Conservation (phyloP, 495 filamentous ascomycete species). For the Hypoxylon perforatum region DNA sequence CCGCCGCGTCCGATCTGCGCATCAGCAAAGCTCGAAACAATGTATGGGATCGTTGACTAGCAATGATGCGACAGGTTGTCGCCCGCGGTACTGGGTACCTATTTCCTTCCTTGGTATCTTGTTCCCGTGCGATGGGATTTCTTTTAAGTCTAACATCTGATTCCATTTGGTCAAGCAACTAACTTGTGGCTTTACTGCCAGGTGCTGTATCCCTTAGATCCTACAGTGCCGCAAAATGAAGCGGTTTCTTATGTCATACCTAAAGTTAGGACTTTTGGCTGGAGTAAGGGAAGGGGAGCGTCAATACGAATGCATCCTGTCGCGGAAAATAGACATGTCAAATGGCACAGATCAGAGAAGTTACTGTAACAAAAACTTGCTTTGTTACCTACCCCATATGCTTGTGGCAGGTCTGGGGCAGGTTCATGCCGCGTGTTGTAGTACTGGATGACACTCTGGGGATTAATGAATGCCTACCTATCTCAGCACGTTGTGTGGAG, state of each 20-base stretch:
- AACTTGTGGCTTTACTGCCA: neutral
- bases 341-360: conserved; percentile 10
- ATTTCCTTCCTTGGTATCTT: no score
- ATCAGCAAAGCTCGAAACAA: conserved; percentile 30
- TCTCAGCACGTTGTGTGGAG: conserved; percentile 38
- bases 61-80: conserved; percentile 18
- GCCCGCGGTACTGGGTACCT: neutral
- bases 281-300: conserved; percentile 15
- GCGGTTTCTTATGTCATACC: conserved; percentile 19
- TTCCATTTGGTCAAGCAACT: neutral
- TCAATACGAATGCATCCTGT: conserved; percentile 26
- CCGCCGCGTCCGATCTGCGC: conserved; percentile 41
- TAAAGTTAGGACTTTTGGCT: conserved; percentile 23
- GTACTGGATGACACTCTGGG: neutral
- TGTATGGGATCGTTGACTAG: conserved; percentile 25
- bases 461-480: conserved; percentile 5
- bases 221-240: conserved; percentile 4
- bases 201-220: neutral
- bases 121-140: conserved; percentile 13
- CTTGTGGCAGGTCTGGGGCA: conserved; percentile 9
- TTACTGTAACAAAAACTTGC: conserved; percentile 5
- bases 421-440: neutral
- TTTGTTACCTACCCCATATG: conserved; percentile 17
- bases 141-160: neutral
- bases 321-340: conserved; percentile 12